Evolutionary conservation across 495 filamentous ascomycete species (phyloP), one percentile per base, ranked within the genome.

Genomic region (Aspergillus kassunensis): DNA sequence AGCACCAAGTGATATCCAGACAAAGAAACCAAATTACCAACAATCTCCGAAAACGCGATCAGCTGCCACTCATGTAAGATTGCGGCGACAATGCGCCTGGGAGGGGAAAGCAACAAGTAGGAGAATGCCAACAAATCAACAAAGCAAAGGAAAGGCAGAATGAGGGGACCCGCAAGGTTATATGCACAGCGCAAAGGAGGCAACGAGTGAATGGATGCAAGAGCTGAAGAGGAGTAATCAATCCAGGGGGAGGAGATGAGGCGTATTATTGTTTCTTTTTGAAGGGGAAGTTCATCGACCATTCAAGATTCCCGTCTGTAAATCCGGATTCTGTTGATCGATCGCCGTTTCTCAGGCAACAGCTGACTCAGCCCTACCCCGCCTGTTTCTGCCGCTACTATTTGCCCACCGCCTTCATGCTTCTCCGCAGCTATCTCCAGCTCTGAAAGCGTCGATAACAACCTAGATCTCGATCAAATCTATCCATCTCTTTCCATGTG

Each of bases 301-400:
- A 33, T 33, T 33, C 30, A 33, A 55, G 11, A 12, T 16, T 42
- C 30, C 47, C 21, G 12, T 27, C 19, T 16, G 39, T 36, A 49
- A 49, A 53, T 47, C 49, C 45, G 35, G 50, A 50, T 53, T 44
- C 39, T 60, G 51, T 57, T 51, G 68, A 66, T 64, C 59, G 62
- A 53, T 40, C 64, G 49, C 51, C 30, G 60, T 65, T 55, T 55
- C 64, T 48, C 13, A 56, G 60, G 70, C 64, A 73, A 73, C 70
- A 21, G 57, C 49, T 67, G 60, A 70, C 55, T 73, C 66, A 66
- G 44, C 50, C 1, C 0, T 23, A 30, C 52, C 58, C 65, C 61
- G 60, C 63, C 60, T 45, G n/a, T 25, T 64, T 60, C 59, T 68
- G 67, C 67, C 55, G 20, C 20, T 23, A 0, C 29, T 47, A 20